Evolutionary conservation across 192 early-diverging fungal genomes (phyloP).

Genomic region (Ambispora gerdemannii): DNA sequence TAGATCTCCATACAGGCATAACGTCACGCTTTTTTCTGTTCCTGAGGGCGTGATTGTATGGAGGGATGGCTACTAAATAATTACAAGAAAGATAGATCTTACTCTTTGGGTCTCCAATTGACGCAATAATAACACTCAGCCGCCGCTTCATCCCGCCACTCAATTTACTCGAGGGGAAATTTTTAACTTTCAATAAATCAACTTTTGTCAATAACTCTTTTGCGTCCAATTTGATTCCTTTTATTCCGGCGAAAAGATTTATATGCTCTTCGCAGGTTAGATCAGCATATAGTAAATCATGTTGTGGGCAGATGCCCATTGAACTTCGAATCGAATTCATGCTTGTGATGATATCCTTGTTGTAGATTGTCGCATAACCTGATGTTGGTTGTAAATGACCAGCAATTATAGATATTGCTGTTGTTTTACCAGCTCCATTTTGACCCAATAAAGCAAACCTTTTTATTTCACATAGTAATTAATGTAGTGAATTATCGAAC

Average conservation of each 20-base stretch:
- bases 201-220: constrained; percentile 70
- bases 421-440: constrained; percentile 77
- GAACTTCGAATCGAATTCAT: constrained; percentile 66
- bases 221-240: constrained; percentile 61
- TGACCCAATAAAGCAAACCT: constrained; percentile 65
- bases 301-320: constrained; percentile 78
- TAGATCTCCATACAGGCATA: too few relatives aligned
- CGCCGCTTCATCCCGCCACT: constrained; percentile 77
- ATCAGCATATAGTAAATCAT: constrained; percentile 74
- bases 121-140: constrained; percentile 67
- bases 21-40: too few relatives aligned
- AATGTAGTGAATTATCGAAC: too few relatives aligned
- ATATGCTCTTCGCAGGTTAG: constrained; percentile 74
- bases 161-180: constrained; percentile 62
- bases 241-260: constrained; percentile 69
- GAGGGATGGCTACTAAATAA: too few relatives aligned
- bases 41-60: too few relatives aligned
- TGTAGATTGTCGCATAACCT: constrained; percentile 70
- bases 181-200: constrained; percentile 60
- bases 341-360: constrained; percentile 50
- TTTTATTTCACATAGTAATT: too few relatives aligned
- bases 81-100: too few relatives aligned
- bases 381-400: constrained; percentile 63
- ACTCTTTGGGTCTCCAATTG: constrained; percentile 65
- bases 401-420: constrained; percentile 74